These are phyloP conservation scores for Udeniomyces megalosporus DNA, from an alignment of 768 basidiomycete genomes.

Conservation along the genomic window DNA sequence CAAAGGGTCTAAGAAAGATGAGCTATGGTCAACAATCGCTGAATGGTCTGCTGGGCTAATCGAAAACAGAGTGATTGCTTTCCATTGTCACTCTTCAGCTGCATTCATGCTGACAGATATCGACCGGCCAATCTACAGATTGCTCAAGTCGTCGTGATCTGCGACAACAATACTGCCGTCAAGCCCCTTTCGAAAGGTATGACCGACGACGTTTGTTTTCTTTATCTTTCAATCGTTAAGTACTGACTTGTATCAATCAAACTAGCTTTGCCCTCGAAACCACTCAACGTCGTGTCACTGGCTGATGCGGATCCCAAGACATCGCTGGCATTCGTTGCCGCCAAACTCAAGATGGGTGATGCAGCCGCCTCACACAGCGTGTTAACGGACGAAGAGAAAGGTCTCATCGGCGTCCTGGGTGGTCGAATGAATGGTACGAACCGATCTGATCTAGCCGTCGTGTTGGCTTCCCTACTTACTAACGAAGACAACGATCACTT, in stretches of 20 bases:
- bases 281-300: constrained; percentile 58
- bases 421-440: constrained; percentile 49
- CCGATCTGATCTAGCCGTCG: constrained; percentile 2
- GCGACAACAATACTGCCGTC: constrained; percentile 68
- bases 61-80: constrained; percentile 49
- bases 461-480: neutral
- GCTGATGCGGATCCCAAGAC: constrained; percentile 71
- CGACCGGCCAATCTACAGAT: too few species aligned
- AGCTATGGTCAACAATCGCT: constrained; percentile 54
- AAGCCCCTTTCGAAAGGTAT: constrained; percentile 69
- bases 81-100: too few species aligned
- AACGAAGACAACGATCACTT: too few species aligned
- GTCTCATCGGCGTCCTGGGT: constrained; percentile 57
- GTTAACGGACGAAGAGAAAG: constrained; percentile 42
- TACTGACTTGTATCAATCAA: neutral
- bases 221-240: neutral
- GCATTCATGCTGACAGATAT: too few species aligned
- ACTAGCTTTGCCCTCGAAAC: constrained; percentile 65
- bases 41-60: constrained; percentile 72
- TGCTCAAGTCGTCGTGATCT: constrained; percentile 80
- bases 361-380: constrained; percentile 30
- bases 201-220: neutral
- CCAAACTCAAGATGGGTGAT: constrained; percentile 40
- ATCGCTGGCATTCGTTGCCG: constrained; percentile 62
- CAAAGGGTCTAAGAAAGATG: constrained; percentile 41